phyloP scores from a whole-genome alignment of 1,139 yeast genomes.

The Taphrina pruni region DNA sequence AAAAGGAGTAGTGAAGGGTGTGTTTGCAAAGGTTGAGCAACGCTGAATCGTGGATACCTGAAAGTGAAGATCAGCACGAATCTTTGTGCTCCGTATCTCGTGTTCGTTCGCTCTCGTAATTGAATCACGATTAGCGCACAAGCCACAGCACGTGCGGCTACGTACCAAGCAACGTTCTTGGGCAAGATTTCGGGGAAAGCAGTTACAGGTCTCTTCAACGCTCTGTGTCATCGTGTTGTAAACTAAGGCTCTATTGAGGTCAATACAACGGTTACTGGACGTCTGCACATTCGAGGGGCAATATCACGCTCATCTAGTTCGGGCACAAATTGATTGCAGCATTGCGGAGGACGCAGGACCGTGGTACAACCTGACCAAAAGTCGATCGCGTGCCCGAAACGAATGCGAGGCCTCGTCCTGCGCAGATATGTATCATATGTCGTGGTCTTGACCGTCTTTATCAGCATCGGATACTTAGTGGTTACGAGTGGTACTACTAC shows the following conservation, averaged over 20 bases:
- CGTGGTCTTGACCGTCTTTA: background rate
- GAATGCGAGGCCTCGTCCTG: slow-evolving; percentile 18
- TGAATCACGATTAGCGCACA: background rate
- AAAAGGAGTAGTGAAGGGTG: background rate
- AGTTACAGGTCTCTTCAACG: too few relatives aligned
- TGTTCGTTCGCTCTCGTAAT: background rate
- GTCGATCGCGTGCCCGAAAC: slow-evolving; percentile 1
- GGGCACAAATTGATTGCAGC: too few relatives aligned
- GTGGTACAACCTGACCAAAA: too few relatives aligned
- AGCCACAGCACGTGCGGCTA: slow-evolving; percentile 5
- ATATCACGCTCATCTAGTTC: too few relatives aligned
- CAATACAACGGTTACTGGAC: too few relatives aligned
- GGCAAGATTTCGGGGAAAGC: too few relatives aligned
- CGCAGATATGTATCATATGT: slow-evolving; percentile 6
- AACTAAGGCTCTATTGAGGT: too few relatives aligned
- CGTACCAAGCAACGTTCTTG: background rate
- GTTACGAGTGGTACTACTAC: background rate
- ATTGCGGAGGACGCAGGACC: too few relatives aligned
- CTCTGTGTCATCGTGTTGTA: too few relatives aligned
- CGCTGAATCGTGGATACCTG: background rate
- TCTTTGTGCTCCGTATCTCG: background rate
- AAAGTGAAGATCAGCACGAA: background rate
- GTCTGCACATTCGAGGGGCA: too few relatives aligned
- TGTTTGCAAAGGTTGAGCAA: background rate
- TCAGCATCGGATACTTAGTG: background rate